Evolutionary conservation across 768 basidiomycete genomes (phyloP).

Genomic region (Hygrocybe coccinea): DNA sequence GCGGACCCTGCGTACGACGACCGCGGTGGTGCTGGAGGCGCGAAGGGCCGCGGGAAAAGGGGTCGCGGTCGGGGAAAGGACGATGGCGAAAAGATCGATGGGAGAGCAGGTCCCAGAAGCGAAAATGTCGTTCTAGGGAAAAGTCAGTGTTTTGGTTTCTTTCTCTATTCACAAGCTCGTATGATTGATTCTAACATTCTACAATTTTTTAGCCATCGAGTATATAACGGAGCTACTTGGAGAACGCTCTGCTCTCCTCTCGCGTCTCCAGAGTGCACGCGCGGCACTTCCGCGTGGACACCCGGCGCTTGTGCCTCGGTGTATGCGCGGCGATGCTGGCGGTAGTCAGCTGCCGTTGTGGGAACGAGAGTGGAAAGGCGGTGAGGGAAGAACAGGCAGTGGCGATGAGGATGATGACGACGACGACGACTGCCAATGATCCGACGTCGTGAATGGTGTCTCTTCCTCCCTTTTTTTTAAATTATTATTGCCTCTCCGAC

Average conservation of each 20-base stretch:
- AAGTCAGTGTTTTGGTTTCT: constrained; percentile 48
- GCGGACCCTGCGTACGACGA: constrained; percentile 20
- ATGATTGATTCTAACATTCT: background rate
- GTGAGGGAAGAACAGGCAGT: constrained; percentile 46
- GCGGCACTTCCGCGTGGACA: constrained; percentile 55
- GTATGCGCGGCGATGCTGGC: constrained; percentile 1
- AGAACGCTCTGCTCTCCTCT: constrained; percentile 52
- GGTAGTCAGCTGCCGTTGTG: constrained; percentile 44
- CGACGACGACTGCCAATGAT: constrained; percentile 20
- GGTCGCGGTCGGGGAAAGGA: constrained; percentile 36
- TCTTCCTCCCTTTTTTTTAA: no score
- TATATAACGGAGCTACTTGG: constrained; percentile 65
- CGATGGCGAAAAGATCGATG: constrained; percentile 66
- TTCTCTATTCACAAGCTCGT: constrained; percentile 6
- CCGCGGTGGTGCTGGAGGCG: constrained; percentile 16
- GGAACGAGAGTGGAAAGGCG: constrained; percentile 84
- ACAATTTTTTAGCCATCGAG: constrained; percentile 67
- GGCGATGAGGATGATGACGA: constrained; percentile 48
- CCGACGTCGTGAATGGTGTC: no score
- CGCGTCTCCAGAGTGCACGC: constrained; percentile 58
- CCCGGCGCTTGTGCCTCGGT: constrained; percentile 36
- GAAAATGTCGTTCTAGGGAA: constrained; percentile 86
- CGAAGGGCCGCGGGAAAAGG: constrained; percentile 46
- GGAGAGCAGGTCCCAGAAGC: constrained; percentile 83
- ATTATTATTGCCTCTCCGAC: no score